phyloP scores from a whole-genome alignment of 2,329 filamentous ascomycete species.

The Diaporthe vexans region DNA sequence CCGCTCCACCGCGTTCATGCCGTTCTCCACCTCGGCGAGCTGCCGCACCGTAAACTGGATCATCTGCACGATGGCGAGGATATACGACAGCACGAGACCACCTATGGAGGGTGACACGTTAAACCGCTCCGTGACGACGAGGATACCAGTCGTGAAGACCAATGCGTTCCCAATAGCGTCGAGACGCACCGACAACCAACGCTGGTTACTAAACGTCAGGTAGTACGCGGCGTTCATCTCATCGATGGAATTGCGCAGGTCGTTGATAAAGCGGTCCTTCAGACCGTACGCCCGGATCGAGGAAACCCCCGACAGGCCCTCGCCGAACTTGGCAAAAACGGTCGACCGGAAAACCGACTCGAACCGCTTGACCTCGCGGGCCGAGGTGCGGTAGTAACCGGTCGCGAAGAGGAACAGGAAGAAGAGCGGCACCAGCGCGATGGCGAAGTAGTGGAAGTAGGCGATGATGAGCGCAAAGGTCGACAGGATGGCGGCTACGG shows the following conservation, averaged over 20 bases:
- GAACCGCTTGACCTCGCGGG: constrained; percentile 93
- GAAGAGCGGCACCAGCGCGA: constrained; percentile 74
- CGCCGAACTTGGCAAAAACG: constrained; percentile 92
- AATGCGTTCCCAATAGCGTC: constrained; percentile 87
- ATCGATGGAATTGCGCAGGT: constrained; percentile 82
- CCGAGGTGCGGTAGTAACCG: constrained; percentile 90
- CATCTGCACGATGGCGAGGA: constrained; percentile 93
- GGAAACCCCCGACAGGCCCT: constrained; percentile 86
- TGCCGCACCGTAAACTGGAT: constrained; percentile 96
- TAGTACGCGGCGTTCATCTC: constrained; percentile 96
- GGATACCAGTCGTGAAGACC: constrained; percentile 88
- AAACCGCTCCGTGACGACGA: constrained; percentile 94
- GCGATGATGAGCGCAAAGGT: constrained; percentile 93
- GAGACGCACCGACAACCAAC: constrained; percentile 89
- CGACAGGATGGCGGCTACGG: constrained; percentile 83
- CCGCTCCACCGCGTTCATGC: constrained; percentile 97
- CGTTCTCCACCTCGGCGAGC: constrained; percentile 95
- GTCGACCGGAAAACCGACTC: constrained; percentile 89
- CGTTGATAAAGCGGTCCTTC: constrained; percentile 78
- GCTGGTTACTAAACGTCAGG: constrained; percentile 93
- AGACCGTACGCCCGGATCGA: constrained; percentile 93
- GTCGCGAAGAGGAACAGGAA: constrained; percentile 85
- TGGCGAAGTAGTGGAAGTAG: constrained; percentile 91
- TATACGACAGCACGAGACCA: constrained; percentile 92
- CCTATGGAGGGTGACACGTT: constrained; percentile 86